Evolutionary conservation across 306 rosid species (phyloP).

Genomic region (Casuarina equisetifolia): DNA sequence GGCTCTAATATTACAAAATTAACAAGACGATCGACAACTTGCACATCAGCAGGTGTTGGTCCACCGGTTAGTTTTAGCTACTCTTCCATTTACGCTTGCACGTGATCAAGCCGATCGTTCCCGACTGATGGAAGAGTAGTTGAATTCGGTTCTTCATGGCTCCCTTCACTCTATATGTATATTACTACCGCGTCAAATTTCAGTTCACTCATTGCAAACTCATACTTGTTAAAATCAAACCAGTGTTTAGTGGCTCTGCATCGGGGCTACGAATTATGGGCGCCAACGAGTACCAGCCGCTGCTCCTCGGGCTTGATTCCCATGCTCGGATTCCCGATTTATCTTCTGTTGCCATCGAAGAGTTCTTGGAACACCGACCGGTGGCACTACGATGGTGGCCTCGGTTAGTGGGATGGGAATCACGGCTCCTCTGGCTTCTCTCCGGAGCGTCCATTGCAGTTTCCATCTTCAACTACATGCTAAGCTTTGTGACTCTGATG

Average conservation of each 20-base stretch:
- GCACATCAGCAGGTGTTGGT: no score
- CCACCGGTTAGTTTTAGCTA: not conserved
- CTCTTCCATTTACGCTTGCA: not conserved
- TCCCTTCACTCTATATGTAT: not conserved
- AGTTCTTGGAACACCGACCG: conserved; percentile 35
- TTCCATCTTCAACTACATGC: conserved; percentile 46
- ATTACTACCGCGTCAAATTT: not conserved
- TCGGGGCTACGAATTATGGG: conserved; percentile 18
- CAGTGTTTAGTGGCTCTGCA: not conserved
- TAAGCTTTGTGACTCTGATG: conserved; percentile 54
- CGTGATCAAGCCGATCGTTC: not conserved
- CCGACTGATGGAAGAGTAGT: not conserved
- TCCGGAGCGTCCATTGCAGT: conserved; percentile 46
- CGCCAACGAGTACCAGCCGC: conserved; percentile 19
- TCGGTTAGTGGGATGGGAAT: conserved; percentile 64
- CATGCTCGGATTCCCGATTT: conserved; percentile 18
- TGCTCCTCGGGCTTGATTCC: conserved; percentile 11
- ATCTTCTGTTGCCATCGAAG: conserved; percentile 31
- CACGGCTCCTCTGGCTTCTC: conserved; percentile 64
- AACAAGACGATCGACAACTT: no score
- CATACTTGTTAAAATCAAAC: not conserved
- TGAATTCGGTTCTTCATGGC: not conserved
- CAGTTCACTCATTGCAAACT: not conserved
- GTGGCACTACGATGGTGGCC: conserved; percentile 40
- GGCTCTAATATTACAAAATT: no score